These are phyloP conservation scores for Artomyces pyxidatus DNA, from an alignment of 768 basidiomycete species.

Conservation along the genomic window DNA sequence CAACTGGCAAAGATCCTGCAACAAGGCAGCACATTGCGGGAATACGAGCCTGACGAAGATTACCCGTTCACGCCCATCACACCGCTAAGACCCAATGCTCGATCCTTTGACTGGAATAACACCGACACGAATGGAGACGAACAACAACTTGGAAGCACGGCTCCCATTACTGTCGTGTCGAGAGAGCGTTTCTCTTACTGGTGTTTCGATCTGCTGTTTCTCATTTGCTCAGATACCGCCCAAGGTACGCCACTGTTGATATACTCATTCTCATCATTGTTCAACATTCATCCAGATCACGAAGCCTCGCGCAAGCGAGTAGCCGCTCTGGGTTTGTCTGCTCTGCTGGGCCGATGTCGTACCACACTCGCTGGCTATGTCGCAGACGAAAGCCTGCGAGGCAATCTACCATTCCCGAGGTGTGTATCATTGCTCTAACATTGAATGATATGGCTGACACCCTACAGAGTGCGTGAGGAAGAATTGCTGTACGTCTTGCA, in stretches of 20 bases:
- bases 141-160: conserved; percentile 36
- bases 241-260: conserved; percentile 37
- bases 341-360: conserved; percentile 71
- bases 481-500: conserved; percentile 80
- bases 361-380: conserved; percentile 62
- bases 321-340: conserved; percentile 58
- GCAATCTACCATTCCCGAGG: background rate
- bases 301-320: conserved; percentile 28
- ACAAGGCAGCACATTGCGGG: conserved; percentile 53
- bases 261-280: conserved; percentile 33
- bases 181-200: conserved; percentile 88
- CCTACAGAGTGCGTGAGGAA: conserved; percentile 84
- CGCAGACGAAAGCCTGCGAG: background rate
- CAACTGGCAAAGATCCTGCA: conserved; percentile 66
- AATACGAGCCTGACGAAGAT: conserved; percentile 12
- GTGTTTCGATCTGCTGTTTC: conserved; percentile 84
- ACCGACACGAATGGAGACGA: background rate
- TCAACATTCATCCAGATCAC: conserved; percentile 55
- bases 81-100: conserved; percentile 15
- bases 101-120: conserved; percentile 1
- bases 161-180: conserved; percentile 44
- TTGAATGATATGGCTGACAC: too few species aligned
- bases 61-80: conserved; percentile 6
- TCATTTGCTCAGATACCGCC: conserved; percentile 63
- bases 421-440: background rate